Evolutionary conservation across 73 alveolate species (phyloP), one percentile per base, ranked within the genome.

Genomic region (Paramecium primaurelia): DNA sequence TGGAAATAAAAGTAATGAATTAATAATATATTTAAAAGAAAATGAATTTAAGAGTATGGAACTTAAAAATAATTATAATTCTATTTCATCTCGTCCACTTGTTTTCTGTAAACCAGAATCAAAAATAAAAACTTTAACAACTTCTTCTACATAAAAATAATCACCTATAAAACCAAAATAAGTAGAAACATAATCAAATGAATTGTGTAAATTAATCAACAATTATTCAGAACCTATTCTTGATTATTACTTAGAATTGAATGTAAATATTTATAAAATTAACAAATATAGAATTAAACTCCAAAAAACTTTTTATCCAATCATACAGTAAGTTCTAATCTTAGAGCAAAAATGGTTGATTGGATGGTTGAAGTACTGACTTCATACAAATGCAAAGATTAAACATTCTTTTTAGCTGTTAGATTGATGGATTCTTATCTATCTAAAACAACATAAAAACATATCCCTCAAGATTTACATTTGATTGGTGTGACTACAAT

Each of bases 281-380:
- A 54, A 54, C 32, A 54, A 54, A 54, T n/a, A 54, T 54, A 54
- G 69, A 54, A 54, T 42, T 59, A 89, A 71, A 32, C 88, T 2
- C 91, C 92, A 40, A 42, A 42, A n/a, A 83, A 89, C 7, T 89
- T 30, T 60, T 64, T 89, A 12, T 8, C 77, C n/a, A 92, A 86
- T 47, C 99, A 97, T 75, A 77, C 93, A 18, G 93, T 97, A 3
- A 93, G 95, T 49, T 90, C 96, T 8, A 93, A 87, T 3, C 92
- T 94, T 32, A 92, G 99, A 95, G 96, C 98, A 6, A 97, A 96
- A 83, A 97, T 98, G 99, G 95, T 97, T n/a, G 98, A 98, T 93
- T 98, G 99, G 99, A 96, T 98, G 99, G 93, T 97, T 20, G 99
- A 98, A 95, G 98, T 97, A 28, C 93, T 96, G 32, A 86, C 97